Evolutionary conservation across 192 early-diverging fungal genomes (phyloP), one percentile per base, ranked within the genome.

Genomic region (Coemansia biformis): DNA sequence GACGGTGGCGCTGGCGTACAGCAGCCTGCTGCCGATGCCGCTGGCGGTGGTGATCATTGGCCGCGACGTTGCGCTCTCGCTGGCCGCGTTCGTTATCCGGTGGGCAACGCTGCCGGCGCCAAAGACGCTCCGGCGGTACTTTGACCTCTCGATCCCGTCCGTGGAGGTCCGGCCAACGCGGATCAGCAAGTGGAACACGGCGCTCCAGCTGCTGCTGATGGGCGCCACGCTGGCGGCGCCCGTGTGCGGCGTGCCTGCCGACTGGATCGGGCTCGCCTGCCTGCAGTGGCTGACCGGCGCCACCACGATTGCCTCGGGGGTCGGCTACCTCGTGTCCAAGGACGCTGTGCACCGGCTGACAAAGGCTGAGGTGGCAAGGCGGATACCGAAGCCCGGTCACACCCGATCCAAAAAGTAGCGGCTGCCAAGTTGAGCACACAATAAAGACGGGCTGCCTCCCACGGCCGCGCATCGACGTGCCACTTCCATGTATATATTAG

Each of bases 101-200:
- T 98, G 91, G 67, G 84, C 84, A 14, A 86, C 93, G 9, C 52
- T 98, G 30, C 88, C 91, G 1, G 71, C 75, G 43, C 93, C 95
- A 18, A 94, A 92, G 78, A 93, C 92, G 1, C 66, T 84, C 26
- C 48, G 37, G 6, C 75, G 89, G 18, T 96, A 91, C 51, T 98
- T 86, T 78, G 91, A 95, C 60, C 77, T 95, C 16, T 84, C 89
- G 1, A 84, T 96, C 21, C 85, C 88, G 5, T 91, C 88, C 6
- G 90, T 89, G 1, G 92, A 98, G 73, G 90, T 98, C 7, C 71
- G 78, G 11, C 92, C 95, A 13, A 93, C 91, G 4, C 54, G 66
- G 21, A 87, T 94, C 30, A 91, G 89, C 72, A 97, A 94, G 71
- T 60, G 86, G 48, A 96, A 95, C 48, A 98, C 93, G 4, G 83